phyloP scores from a whole-genome alignment of 345 rosid species.

The Linum tenue region DNA sequence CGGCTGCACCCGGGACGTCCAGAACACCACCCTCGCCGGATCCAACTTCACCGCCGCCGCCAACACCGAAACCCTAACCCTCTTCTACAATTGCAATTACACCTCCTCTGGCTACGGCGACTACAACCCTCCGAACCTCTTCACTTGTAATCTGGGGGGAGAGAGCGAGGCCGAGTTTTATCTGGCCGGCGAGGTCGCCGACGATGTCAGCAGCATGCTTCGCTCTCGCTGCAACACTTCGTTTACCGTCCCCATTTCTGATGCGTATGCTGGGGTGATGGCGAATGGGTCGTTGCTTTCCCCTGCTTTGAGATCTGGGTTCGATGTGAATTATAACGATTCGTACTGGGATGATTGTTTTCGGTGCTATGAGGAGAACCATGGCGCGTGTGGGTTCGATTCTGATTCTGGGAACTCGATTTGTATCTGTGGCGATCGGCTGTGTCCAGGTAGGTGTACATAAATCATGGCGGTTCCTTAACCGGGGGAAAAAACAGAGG shows the following conservation, averaged over 20 bases:
- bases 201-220: conserved; percentile 1
- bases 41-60: conserved; percentile 6
- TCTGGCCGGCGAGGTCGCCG: conserved; percentile 18
- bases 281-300: conserved; percentile 13
- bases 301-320: conserved; percentile 32
- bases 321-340: conserved; percentile 17
- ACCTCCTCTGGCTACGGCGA: background rate
- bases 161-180: conserved; percentile 11
- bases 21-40: conserved; percentile 21
- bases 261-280: conserved; percentile 1
- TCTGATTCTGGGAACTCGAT: conserved; percentile 13
- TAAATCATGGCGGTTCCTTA: background rate
- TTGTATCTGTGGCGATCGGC: conserved; percentile 24
- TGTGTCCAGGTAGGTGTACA: conserved; percentile 19
- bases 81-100: conserved; percentile 23
- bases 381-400: conserved; percentile 34
- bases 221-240: conserved; percentile 10
- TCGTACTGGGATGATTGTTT: conserved; percentile 21
- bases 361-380: conserved; percentile 9
- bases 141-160: conserved; percentile 17
- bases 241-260: conserved; percentile 15
- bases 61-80: conserved; percentile 6
- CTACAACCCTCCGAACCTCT: background rate
- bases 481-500: background rate
- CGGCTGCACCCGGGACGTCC: conserved; percentile 15